phyloP scores from a whole-genome alignment of 2,329 filamentous ascomycete species.

The Trichophyton equinum region DNA sequence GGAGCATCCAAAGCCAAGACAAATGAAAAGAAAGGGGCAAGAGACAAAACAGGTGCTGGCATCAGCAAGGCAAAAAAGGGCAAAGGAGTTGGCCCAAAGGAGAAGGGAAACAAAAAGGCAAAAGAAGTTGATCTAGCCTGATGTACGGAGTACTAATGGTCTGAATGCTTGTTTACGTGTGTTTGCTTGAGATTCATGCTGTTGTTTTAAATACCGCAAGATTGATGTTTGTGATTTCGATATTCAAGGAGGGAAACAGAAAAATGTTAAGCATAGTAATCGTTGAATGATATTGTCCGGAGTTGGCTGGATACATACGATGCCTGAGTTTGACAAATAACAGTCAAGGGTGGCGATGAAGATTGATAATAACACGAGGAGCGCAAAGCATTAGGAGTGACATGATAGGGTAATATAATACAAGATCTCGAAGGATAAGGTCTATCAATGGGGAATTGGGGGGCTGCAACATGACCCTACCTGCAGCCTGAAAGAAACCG shows the following conservation, averaged over 20 bases:
- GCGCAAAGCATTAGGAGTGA: neutral
- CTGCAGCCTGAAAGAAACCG: neutral
- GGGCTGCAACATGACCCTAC: neutral
- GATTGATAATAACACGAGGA: neutral
- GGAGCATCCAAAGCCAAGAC: neutral
- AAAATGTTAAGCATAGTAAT: neutral
- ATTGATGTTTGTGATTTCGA: neutral
- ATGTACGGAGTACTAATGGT: neutral
- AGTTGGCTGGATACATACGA: no score
- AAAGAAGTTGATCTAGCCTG: neutral
- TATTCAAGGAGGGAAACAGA: neutral
- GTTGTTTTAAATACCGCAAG: no score
- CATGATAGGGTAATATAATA: neutral
- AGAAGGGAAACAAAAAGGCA: neutral
- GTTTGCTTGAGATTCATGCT: neutral
- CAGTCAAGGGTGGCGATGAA: no score
- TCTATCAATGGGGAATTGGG: neutral
- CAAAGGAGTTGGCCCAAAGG: constrained; percentile 2
- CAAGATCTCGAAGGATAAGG: neutral
- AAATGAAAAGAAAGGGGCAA: neutral
- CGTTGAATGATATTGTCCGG: no score
- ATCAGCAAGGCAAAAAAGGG: neutral
- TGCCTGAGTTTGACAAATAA: no score
- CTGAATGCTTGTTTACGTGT: neutral
- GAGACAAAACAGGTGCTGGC: neutral